phyloP scores from a whole-genome alignment of 345 rosid species.

The Geranium rotundifolium region DNA sequence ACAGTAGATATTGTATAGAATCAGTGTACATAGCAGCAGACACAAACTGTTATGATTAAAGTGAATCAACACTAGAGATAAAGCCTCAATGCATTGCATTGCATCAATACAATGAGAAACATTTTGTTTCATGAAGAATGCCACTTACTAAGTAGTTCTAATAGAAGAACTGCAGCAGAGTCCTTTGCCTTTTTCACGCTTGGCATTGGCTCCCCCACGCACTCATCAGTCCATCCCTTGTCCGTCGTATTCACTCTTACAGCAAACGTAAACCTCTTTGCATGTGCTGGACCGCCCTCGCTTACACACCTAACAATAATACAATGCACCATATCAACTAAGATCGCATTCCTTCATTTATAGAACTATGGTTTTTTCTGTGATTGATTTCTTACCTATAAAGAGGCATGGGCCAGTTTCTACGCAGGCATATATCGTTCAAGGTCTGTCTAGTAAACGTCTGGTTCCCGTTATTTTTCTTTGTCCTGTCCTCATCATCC shows the following conservation, averaged over 20 bases:
- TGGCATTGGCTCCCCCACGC: conserved; percentile 95
- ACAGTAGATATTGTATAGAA: too few species aligned
- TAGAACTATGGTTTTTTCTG: too few species aligned
- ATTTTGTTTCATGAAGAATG: conserved; percentile 23
- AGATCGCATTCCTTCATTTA: not conserved
- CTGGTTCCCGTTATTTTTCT: conserved; percentile 69
- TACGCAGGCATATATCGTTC: conserved; percentile 86
- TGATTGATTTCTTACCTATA: conserved; percentile 46
- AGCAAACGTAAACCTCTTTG: conserved; percentile 77
- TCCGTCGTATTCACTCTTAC: conserved; percentile 77
- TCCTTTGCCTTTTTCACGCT: conserved; percentile 98
- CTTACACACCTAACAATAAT: conserved; percentile 49
- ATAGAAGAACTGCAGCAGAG: conserved; percentile 78
- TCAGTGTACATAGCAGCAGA: not conserved
- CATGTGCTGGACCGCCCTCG: conserved; percentile 98
- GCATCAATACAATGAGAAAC: not conserved
- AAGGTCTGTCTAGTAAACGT: conserved; percentile 89
- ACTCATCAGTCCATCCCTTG: conserved; percentile 87
- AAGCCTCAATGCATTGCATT: too few species aligned
- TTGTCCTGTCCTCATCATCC: conserved; percentile 35
- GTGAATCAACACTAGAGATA: too few species aligned
- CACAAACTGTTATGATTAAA: not conserved
- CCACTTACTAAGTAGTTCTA: conserved; percentile 53
- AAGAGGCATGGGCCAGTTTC: conserved; percentile 94
- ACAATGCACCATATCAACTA: not conserved